These are phyloP conservation scores for Aphanomyces invadans DNA, from an alignment of 352 stramenopile species.

Conservation along the genomic window DNA sequence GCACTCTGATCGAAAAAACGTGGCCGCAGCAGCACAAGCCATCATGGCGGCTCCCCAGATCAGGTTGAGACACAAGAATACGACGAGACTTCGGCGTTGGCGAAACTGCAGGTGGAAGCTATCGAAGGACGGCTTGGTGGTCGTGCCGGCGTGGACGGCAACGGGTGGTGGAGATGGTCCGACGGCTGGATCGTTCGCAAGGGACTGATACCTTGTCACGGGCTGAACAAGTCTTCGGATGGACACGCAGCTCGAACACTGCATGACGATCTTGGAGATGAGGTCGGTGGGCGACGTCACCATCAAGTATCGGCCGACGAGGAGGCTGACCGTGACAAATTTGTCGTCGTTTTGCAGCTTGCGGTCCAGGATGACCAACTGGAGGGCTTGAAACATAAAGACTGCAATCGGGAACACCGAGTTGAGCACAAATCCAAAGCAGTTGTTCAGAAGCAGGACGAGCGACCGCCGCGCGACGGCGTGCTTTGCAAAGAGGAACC, in stretches of 20 bases:
- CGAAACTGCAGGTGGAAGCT: background rate
- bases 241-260: constrained; percentile 6
- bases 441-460: background rate
- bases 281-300: constrained; percentile 15
- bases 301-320: constrained; percentile 10
- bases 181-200: background rate
- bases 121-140: background rate
- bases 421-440: constrained; percentile 9
- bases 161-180: background rate
- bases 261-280: background rate
- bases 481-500: constrained; percentile 12
- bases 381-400: background rate
- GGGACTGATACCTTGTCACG: background rate
- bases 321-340: constrained; percentile 4
- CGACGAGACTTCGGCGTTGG: background rate
- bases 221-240: background rate
- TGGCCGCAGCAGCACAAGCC: background rate
- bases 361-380: background rate
- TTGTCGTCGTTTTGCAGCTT: background rate
- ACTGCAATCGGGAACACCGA: background rate
- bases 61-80: background rate
- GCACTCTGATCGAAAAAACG: background rate
- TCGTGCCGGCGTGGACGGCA: background rate
- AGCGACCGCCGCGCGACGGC: background rate
- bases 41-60: background rate